A percentile compares a stretch with the other conserved stretches of the same genome.
These are phyloP conservation scores for Pyrrhoderma noxium DNA, from an alignment of 1,284 basidiomycete genomes.

Conservation along the genomic window DNA sequence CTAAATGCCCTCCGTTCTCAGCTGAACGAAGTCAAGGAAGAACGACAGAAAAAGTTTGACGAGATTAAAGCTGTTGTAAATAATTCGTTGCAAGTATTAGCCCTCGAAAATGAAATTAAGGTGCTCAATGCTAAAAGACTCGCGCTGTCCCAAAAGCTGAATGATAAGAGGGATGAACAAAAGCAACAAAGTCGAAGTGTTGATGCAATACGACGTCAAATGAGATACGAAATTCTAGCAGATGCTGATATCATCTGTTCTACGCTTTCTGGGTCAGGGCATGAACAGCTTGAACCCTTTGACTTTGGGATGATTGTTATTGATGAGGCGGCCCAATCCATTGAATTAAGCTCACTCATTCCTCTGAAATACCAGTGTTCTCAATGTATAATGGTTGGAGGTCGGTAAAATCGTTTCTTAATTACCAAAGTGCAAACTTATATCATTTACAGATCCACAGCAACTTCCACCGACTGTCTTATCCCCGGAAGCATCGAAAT, in stretches of 20 bases:
- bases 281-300: conserved; percentile 77
- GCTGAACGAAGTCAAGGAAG: conserved; percentile 58
- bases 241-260: conserved; percentile 93
- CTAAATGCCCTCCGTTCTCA: conserved; percentile 58
- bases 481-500: conserved; percentile 76
- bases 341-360: conserved; percentile 95
- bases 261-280: conserved; percentile 89
- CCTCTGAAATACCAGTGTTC: conserved; percentile 86
- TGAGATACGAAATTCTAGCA: conserved; percentile 69
- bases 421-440: not conserved
- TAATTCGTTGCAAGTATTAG: conserved; percentile 40
- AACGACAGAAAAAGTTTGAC: conserved; percentile 54
- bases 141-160: conserved; percentile 60
- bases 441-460: conserved; percentile 70
- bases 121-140: conserved; percentile 60
- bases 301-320: conserved; percentile 97
- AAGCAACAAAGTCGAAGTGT: conserved; percentile 67
- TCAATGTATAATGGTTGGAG: conserved; percentile 92
- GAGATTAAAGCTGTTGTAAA: conserved; percentile 50
- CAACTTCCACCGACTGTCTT: conserved; percentile 97
- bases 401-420: conserved; percentile 32
- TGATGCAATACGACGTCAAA: conserved; percentile 71
- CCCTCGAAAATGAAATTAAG: conserved; percentile 63
- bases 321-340: conserved; percentile 96
- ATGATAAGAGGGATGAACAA: conserved; percentile 76